phyloP scores from a whole-genome alignment of 768 basidiomycete genomes.

The Neoboletus brunneissimus region DNA sequence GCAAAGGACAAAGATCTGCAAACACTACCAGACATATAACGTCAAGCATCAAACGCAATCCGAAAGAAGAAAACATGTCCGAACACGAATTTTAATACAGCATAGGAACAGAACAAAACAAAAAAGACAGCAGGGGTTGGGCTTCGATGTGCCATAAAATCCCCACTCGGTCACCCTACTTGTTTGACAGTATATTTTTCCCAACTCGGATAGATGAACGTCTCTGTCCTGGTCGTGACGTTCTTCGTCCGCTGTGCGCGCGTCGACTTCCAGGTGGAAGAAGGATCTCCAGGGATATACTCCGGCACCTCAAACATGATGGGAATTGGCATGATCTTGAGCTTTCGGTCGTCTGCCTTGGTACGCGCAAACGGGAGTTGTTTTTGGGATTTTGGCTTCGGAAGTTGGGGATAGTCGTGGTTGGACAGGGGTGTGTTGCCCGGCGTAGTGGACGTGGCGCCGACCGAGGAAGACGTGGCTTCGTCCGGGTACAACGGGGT shows the following conservation, averaged over 20 bases:
- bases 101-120: too few species aligned
- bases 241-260: slow-evolving; percentile 26
- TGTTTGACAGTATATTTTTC: slow-evolving; percentile 58
- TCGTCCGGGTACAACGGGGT: slow-evolving; percentile 16
- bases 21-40: slow-evolving; percentile 2
- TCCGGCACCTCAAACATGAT: slow-evolving; percentile 39
- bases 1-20: background rate
- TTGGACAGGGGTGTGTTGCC: slow-evolving; percentile 14
- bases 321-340: slow-evolving; percentile 51
- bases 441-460: slow-evolving; percentile 17
- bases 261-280: slow-evolving; percentile 29
- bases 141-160: background rate
- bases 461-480: slow-evolving; percentile 29
- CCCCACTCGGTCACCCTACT: slow-evolving; percentile 12
- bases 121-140: background rate
- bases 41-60: background rate
- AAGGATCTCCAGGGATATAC: slow-evolving; percentile 17
- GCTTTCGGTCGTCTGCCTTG: slow-evolving; percentile 47
- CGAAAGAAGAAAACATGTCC: background rate
- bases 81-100: too few species aligned
- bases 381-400: slow-evolving; percentile 42
- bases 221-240: slow-evolving; percentile 40
- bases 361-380: slow-evolving; percentile 53
- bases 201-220: slow-evolving; percentile 59
- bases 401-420: slow-evolving; percentile 36